Base-by-base conservation (phyloP, 371 early-diverging fungal species). In the Haplosporangium sp. region DNA sequence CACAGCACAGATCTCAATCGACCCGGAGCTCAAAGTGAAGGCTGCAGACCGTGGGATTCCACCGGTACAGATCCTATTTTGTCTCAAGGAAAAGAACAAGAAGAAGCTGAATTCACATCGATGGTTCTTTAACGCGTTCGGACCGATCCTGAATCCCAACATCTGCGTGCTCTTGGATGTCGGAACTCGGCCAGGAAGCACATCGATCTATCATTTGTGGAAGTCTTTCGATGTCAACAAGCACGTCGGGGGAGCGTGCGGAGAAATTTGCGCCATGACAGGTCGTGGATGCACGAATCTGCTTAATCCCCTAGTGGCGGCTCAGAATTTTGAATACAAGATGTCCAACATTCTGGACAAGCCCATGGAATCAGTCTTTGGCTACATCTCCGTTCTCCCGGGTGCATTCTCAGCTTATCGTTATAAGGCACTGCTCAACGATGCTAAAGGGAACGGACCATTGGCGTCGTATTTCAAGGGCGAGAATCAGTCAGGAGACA, bases 71-170 rank as follows among this genome's bases (percentile, higher is more conserved):
- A 89, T 96, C 43, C 64, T 97, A 41, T 96, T 97, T 75, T 95
- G 94, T 64, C 83, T 97, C 43, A 97, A 97, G 82, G 95, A 95
- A 82, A 92, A 93, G 81, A 95, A 93, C 70, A 88, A 87, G 59
- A 91, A 93, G 61, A 93, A 95, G 84, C 94, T 97, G 86, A 97
- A 97, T 82, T 95, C 95, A 8, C 98, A 97, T 74, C 91, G 96
- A n/a, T 97, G 98, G 98, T 95, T 96, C 86, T 96, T 97, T 80
- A 95, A 96, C 74, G 96, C 96, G 12, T 92, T 97, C 71, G 91
- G 96, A 42, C 89, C 90, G n/a, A 69, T 95, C 42, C 63, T 97
- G 60, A 85, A 91, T 46, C 98, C 98, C 12, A 91, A 94, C 50
- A 90, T 96, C 16, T 94, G 95, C 80, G 90, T 97, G 48, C 86